phyloP scores from a whole-genome alignment of 495 filamentous ascomycete genomes.

The Penicillium canariense region DNA sequence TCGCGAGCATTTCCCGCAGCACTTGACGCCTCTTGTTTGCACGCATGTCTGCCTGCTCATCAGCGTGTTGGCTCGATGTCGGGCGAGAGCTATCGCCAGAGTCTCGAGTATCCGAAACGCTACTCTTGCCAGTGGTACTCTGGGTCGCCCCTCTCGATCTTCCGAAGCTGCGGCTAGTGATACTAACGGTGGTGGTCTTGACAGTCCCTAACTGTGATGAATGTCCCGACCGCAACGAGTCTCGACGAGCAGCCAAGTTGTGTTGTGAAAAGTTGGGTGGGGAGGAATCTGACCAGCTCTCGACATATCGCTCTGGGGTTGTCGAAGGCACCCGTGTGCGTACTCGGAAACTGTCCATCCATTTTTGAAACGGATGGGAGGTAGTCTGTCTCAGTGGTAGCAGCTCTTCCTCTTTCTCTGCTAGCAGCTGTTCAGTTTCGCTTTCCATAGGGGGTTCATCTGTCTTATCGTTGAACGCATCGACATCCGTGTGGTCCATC shows the following conservation, averaged over 20 bases:
- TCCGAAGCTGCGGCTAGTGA: conserved; percentile 64
- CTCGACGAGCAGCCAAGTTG: conserved; percentile 22
- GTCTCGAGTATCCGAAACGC: conserved; percentile 51
- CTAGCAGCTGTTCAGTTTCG: conserved; percentile 12
- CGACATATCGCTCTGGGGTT: conserved; percentile 29
- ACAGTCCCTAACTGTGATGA: conserved; percentile 75
- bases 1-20: conserved; percentile 77
- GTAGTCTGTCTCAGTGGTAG: conserved; percentile 8
- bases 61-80: conserved; percentile 52
- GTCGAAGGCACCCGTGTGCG: conserved; percentile 31
- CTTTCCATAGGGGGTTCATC: conserved; percentile 1
- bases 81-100: conserved; percentile 67
- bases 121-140: conserved; percentile 50
- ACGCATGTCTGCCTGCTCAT: conserved; percentile 68
- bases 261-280: conserved; percentile 25
- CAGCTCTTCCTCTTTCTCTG: conserved; percentile 2
- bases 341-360: conserved; percentile 53
- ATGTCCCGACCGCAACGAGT: conserved; percentile 54
- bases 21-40: conserved; percentile 72
- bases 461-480: conserved; percentile 2
- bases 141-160: conserved; percentile 57
- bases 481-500: conserved; percentile 15
- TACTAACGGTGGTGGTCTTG: conserved; percentile 72
- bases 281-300: conserved; percentile 47
- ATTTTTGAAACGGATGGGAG: conserved; percentile 47